Evolutionary conservation across 352 stramenopile species (phyloP).

Genomic region (Globisporangium takayamanum): DNA sequence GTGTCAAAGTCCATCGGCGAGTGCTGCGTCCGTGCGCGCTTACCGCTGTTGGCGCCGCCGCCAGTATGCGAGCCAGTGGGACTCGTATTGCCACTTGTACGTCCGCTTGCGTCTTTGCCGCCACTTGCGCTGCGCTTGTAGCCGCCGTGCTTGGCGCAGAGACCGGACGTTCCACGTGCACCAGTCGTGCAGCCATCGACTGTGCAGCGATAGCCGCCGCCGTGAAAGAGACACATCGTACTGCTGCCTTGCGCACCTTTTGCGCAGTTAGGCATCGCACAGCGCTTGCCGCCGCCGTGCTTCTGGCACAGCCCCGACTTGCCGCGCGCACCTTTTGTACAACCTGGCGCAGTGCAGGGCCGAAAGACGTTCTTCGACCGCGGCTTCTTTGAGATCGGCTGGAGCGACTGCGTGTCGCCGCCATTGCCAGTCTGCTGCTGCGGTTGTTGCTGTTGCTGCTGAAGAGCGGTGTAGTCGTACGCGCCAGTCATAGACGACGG

Average conservation of each 20-base stretch:
- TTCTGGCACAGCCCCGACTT: slow-evolving; percentile 82
- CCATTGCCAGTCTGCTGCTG: neutral
- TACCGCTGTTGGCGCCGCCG: slow-evolving; percentile 1
- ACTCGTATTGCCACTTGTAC: slow-evolving; percentile 1
- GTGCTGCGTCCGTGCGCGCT: slow-evolving; percentile 18
- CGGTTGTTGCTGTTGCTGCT: neutral
- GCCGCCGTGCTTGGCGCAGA: slow-evolving; percentile 77
- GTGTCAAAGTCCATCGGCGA: slow-evolving; percentile 5
- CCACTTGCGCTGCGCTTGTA: slow-evolving; percentile 51
- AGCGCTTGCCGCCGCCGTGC: slow-evolving; percentile 82
- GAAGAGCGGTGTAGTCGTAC: neutral
- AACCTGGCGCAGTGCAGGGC: slow-evolving; percentile 48
- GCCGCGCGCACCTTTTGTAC: slow-evolving; percentile 69
- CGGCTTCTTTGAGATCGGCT: slow-evolving; percentile 46
- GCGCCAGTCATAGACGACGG: neutral
- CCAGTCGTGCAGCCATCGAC: slow-evolving; percentile 66
- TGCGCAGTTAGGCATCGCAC: slow-evolving; percentile 42
- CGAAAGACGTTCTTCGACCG: slow-evolving; percentile 72
- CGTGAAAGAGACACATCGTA: slow-evolving; percentile 74
- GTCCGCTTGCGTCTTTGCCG: neutral
- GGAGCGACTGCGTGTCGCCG: slow-evolving; percentile 16
- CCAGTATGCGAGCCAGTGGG: neutral
- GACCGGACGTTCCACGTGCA: slow-evolving; percentile 59
- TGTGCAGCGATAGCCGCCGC: slow-evolving; percentile 79
- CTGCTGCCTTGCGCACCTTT: slow-evolving; percentile 82